phyloP scores from a whole-genome alignment of 208 protist species.

The Kentomonas sorsogonicus region DNA sequence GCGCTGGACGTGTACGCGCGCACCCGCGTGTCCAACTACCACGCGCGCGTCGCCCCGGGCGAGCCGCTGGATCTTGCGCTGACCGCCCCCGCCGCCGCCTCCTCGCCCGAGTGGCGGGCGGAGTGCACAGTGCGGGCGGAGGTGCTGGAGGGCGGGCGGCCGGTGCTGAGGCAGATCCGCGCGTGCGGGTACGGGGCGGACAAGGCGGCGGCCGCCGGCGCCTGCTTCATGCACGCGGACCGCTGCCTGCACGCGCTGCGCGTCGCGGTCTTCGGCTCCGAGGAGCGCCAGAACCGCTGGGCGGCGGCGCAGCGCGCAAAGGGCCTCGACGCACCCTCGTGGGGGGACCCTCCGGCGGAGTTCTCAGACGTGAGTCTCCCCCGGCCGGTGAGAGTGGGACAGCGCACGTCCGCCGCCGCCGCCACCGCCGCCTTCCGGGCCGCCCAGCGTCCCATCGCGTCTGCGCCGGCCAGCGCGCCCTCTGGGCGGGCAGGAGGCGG shows the following conservation, averaged over 20 bases:
- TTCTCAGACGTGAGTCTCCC: slow-evolving; percentile 26
- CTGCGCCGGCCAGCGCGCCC: no score
- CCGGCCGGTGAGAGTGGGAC: slow-evolving; percentile 19
- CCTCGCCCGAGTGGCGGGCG: slow-evolving; percentile 11
- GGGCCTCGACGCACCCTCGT: slow-evolving; percentile 42
- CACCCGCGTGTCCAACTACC: slow-evolving; percentile 43
- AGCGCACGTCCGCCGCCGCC: neutral
- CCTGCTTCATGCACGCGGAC: slow-evolving; percentile 55
- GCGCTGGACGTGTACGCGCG: slow-evolving; percentile 27
- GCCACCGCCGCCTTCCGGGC: no score
- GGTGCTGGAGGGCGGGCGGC: slow-evolving; percentile 26
- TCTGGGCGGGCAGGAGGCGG: no score
- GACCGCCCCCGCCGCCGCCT: no score
- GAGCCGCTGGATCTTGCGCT: no score
- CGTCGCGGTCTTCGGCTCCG: slow-evolving; percentile 38
- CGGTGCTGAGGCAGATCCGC: slow-evolving; percentile 21
- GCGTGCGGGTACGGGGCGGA: slow-evolving; percentile 30
- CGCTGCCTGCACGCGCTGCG: slow-evolving; percentile 32
- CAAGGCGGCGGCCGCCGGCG: slow-evolving; percentile 20
- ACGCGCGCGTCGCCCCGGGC: slow-evolving; percentile 4
- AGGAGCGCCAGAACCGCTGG: slow-evolving; percentile 23
- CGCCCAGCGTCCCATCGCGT: no score
- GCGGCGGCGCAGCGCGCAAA: slow-evolving; percentile 30
- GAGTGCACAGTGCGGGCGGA: slow-evolving; percentile 33
- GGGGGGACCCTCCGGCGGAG: slow-evolving; percentile 25